phyloP scores from a whole-genome alignment of 441 rosid genomes.

The Cnidoscolus chayamansa region DNA sequence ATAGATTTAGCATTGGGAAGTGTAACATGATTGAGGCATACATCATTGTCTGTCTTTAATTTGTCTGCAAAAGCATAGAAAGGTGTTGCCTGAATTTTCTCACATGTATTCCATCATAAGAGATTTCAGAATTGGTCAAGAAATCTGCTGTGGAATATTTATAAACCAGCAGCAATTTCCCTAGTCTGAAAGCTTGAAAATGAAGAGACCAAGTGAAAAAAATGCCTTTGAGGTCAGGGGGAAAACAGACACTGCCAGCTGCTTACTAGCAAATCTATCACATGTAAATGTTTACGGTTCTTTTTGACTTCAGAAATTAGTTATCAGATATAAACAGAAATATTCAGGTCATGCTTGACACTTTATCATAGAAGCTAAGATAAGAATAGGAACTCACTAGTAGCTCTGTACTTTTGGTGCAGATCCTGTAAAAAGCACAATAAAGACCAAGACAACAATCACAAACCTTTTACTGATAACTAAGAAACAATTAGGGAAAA shows the following conservation, averaged over 20 bases:
- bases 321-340: background rate
- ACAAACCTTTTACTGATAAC: background rate
- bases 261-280: background rate
- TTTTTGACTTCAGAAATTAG: background rate
- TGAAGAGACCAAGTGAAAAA: background rate
- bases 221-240: background rate
- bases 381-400: constrained; percentile 42
- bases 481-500: constrained; percentile 12
- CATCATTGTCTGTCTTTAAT: constrained; percentile 41
- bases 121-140: background rate
- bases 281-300: background rate
- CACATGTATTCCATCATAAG: constrained; percentile 1
- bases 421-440: constrained; percentile 59
- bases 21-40: constrained; percentile 24
- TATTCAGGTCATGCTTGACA: background rate
- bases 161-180: background rate
- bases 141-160: too few species aligned
- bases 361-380: background rate
- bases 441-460: constrained; percentile 19
- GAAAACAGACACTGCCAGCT: background rate
- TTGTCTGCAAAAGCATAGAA: constrained; percentile 48
- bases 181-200: background rate
- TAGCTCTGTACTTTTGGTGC: constrained; percentile 60
- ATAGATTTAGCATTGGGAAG: constrained; percentile 30
- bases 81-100: constrained; percentile 26